Evolutionary conservation across 139 green algal species (phyloP), one percentile per base, ranked within the genome.

Genomic region (Monoraphidium neglectum): DNA sequence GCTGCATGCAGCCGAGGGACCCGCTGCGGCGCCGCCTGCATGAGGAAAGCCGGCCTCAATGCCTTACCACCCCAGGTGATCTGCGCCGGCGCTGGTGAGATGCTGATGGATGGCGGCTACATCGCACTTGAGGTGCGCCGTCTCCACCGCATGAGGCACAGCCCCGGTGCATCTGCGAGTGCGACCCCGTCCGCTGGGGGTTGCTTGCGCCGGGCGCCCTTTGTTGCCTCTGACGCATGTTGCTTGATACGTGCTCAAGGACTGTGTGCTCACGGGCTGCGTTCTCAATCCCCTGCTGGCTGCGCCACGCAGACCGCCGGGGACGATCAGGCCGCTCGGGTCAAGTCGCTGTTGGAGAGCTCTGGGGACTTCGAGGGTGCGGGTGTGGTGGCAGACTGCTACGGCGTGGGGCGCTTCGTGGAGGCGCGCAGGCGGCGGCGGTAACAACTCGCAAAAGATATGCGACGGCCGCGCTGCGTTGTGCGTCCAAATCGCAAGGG

Each of bases 371-470:
- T 93, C 51, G 30, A 63, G 24, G 63, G 82, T 24, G 84, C 91
- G 1, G 10, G 56, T 6, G 75, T 91, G 32, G 28, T 83, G 57
- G 26, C 76, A 38, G 90, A 95, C 66, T 85, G 88, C 46, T 87
- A 74, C 59, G 87, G 88, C 0, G 79, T 93, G 10, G 60, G 82
- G 3, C 83, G 92, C 0, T 96, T 96, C 81, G 87, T 96, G 3
- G 88, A 81, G 5, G 91, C 89, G 13, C 83, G n/a, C 26, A 63
- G 47, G 12, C 43, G 43, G 12, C 43, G 8, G 43, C 8, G 43
- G 43, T 51, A 51, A 12, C 43, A 51, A 51, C 43, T 8, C 12
- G 43, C n/a, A n/a, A n/a, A n/a, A n/a, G n/a, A n/a, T n/a, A n/a
- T n/a, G n/a, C n/a, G 43, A 51, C 43, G 8, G 8, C 12, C 8